Percentiles rank a stretch among this genome's conserved stretches.
Conservation (phyloP, 805 yeast genomes). For the Kazachstania psychrophila region DNA sequence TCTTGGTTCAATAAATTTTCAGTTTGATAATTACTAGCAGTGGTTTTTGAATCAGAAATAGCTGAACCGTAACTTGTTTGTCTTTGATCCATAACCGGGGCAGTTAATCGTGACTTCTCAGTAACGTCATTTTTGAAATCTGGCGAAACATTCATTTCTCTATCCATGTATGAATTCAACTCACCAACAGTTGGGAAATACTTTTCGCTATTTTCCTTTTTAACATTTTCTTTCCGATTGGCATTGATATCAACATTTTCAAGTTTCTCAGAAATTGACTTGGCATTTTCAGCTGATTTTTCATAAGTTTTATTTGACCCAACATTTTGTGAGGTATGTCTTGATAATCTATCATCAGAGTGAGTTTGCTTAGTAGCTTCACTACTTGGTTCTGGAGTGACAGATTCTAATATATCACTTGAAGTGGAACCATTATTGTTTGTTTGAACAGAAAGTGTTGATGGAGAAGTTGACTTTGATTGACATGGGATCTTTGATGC, state of each 20-base stretch:
- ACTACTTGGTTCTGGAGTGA: neutral
- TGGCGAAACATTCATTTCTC: slow-evolving; percentile 1
- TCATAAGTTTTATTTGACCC: neutral
- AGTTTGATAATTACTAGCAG: no score
- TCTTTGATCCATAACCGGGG: slow-evolving; percentile 8
- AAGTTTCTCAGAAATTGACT: neutral
- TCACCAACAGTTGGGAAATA: slow-evolving; percentile 21
- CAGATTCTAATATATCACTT: neutral
- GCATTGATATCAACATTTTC: neutral
- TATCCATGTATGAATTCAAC: slow-evolving; percentile 6
- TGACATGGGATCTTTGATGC: slow-evolving; percentile 21
- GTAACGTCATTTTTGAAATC: neutral
- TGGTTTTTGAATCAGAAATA: slow-evolving; percentile 13
- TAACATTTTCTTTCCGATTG: neutral
- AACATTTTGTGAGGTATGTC: neutral
- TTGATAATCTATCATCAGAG: neutral
- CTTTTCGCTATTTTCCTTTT: neutral
- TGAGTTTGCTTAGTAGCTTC: no score
- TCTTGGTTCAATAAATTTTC: no score
- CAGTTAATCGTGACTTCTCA: slow-evolving; percentile 4
- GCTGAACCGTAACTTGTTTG: slow-evolving; percentile 15
- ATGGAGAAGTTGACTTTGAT: slow-evolving; percentile 1
- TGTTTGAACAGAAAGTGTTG: neutral
- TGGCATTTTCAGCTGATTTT: neutral
- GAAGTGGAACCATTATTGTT: neutral